phyloP scores from a whole-genome alignment of 345 rosid genomes.

The Alliaria petiolata region DNA sequence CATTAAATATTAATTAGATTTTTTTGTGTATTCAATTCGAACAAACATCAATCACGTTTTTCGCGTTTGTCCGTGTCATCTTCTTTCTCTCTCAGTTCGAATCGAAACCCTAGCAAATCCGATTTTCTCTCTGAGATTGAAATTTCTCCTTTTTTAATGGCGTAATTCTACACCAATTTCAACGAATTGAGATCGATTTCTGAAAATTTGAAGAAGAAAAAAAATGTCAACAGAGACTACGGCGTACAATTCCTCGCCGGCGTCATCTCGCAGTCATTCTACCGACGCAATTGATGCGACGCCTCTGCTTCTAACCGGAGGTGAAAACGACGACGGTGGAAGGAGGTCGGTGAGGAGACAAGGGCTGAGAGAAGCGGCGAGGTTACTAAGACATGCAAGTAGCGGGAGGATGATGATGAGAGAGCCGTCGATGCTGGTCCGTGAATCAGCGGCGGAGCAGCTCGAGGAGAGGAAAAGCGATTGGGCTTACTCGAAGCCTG shows the following conservation, averaged over 20 bases:
- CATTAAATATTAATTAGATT: neutral
- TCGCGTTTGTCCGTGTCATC: slow-evolving; percentile 16
- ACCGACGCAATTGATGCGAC: slow-evolving; percentile 55
- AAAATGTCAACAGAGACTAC: slow-evolving; percentile 21
- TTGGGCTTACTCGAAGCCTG: slow-evolving; percentile 97
- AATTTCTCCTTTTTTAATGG: slow-evolving; percentile 3
- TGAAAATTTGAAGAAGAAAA: neutral
- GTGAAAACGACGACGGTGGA: slow-evolving; percentile 10
- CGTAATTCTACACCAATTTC: slow-evolving; percentile 11
- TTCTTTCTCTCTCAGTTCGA: neutral
- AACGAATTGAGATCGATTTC: neutral
- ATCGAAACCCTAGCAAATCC: slow-evolving; percentile 26
- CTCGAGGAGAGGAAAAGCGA: slow-evolving; percentile 97
- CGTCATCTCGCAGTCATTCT: slow-evolving; percentile 32
- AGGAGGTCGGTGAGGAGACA: slow-evolving; percentile 58
- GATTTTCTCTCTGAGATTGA: slow-evolving; percentile 17
- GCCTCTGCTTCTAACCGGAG: slow-evolving; percentile 53
- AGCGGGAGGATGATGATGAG: slow-evolving; percentile 88
- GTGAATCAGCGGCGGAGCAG: slow-evolving; percentile 96
- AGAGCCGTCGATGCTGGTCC: slow-evolving; percentile 90
- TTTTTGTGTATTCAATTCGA: neutral
- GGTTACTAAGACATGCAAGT: slow-evolving; percentile 86
- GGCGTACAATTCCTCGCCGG: neutral
- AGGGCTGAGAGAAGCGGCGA: slow-evolving; percentile 73
- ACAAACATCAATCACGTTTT: neutral